Evolutionary conservation across 352 stramenopile species (phyloP), one percentile per base, ranked within the genome.

Genomic region (Pythium angustatum): DNA sequence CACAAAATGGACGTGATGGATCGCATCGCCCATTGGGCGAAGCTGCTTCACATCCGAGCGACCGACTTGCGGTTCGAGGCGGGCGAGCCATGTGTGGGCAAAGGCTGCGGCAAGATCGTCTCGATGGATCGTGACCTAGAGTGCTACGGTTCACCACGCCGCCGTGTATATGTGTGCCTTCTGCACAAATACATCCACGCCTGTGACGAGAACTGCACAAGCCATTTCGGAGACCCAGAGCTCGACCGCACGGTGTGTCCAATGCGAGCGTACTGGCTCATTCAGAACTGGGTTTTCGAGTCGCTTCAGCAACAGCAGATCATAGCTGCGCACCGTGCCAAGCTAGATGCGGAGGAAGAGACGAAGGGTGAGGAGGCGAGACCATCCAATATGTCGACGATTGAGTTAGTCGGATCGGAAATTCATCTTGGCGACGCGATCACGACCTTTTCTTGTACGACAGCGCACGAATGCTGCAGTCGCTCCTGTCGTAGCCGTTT

Each of bases 1-100:
- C 82, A 93, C 80, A 93, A 93, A 58, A 93, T 91, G 82, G 84
- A 93, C 50, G 84, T 93, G 2, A 93, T 93, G 82, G 84, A 86
- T 36, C 76, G 79, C 10, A 88, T 93, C 48, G 70, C 84, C 9
- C 77, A 88, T 53, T 93, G 84, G 84, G 81, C 78, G 19, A 87
- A 79, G 60, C 64, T 93, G 15, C 67, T 91, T 17, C 66, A 62
- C 5, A 74, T 93, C 17, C 66, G 80, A 48, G 73, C 84, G n/a
- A 87, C 77, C 1, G 77, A 93, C 21, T 60, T 93, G 31, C 82
- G 80, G 8, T 93, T 93, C 41, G 84, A 93, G 59, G 89, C 77
- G 10, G 84, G 84, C 3, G 79, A 91, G 36, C 69, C 64, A 8
- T 93, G 84, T 44, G 67, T 67, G 3, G 84, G 84, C 6, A 75